These are phyloP conservation scores for Penicillium sp. DNA, from an alignment of 2,329 filamentous ascomycete species.

Conservation along the genomic window DNA sequence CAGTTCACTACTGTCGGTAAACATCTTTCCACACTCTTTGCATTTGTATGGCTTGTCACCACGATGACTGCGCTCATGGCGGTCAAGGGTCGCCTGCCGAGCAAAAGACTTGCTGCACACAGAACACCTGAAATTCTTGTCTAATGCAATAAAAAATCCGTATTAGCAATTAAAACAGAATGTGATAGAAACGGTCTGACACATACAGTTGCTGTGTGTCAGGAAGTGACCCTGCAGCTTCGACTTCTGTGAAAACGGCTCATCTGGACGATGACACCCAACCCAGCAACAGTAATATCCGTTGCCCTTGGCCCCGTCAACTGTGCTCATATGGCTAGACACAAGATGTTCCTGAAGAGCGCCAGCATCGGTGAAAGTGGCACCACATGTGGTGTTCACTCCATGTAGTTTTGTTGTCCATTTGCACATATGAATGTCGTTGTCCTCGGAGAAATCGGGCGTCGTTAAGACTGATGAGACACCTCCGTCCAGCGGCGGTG, in stretches of 20 bases:
- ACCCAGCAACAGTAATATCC: constrained; percentile 48
- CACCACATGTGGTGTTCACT: constrained; percentile 34
- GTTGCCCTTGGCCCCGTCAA: constrained; percentile 40
- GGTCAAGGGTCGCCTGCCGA: constrained; percentile 44
- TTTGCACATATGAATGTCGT: constrained; percentile 40
- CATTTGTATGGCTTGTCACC: constrained; percentile 47
- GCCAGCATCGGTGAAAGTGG: constrained; percentile 35
- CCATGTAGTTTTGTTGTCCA: constrained; percentile 34
- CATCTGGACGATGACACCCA: constrained; percentile 43
- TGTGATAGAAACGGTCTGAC: neutral
- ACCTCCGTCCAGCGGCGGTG: constrained; percentile 37
- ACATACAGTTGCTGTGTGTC: constrained; percentile 47
- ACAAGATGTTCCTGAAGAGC: constrained; percentile 44
- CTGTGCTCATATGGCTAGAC: constrained; percentile 37
- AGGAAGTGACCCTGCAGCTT: constrained; percentile 48
- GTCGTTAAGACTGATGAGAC: constrained; percentile 39
- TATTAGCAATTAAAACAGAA: neutral
- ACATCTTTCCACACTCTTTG: constrained; percentile 42
- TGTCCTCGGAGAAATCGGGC: constrained; percentile 34
- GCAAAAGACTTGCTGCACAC: constrained; percentile 46
- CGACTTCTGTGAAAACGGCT: constrained; percentile 48
- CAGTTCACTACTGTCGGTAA: constrained; percentile 47
- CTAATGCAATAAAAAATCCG: constrained; percentile 23
- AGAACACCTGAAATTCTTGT: constrained; percentile 44
- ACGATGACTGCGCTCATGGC: constrained; percentile 46